Base-by-base conservation (phyloP, 225 moss, liverwort and hornwort genomes). In the Asterella californica region DNA sequence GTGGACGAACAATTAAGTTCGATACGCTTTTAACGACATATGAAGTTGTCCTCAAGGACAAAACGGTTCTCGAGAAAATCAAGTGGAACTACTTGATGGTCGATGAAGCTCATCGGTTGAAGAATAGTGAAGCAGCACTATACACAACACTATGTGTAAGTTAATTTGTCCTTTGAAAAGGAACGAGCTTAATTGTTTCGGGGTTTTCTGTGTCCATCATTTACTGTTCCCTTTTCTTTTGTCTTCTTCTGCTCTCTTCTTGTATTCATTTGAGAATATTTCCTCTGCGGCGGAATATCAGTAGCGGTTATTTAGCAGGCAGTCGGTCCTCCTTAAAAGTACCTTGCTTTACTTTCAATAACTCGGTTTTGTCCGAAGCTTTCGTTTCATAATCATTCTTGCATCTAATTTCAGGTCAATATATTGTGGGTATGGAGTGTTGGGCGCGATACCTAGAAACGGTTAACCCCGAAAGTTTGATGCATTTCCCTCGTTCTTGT, bases 41-140 rank as follows among this genome's bases (percentile, higher is more conserved):
- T 74, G 99, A 99, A 89, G 99, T 99, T 83, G 99, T 99, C 36
- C 83, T 99, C 82, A 99, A 99, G 88, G 99, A 99, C 74, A 99
- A 99, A 81, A 90, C 95, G 25, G 95, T 99, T 33, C 77, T 99
- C 64, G 95, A 90, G 70, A 99, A 90, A 85, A 86, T 99, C 38
- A 99, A 91, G 81, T 99, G 99, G 99, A 90, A 88, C 83, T 99
- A 99, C 83, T 85, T 99, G 81, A 95, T 88, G 95, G 99, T 99
- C 46, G 99, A 99, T 82, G 99, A 99, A 87, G 99, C 99, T 54
- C 99, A 99, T 83, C 89, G 99, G 82, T 85, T 99, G 82, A 99
- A 99, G 85, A 99, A 99, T 79, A 93, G 93, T 82, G 99, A 99
- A 84, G 99, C 99, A 57, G 94, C 99, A 15, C 83, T 99, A 75